Evolutionary conservation across 225 moss, liverwort and hornwort genomes (phyloP).

Genomic region (Lunularia cruciata): DNA sequence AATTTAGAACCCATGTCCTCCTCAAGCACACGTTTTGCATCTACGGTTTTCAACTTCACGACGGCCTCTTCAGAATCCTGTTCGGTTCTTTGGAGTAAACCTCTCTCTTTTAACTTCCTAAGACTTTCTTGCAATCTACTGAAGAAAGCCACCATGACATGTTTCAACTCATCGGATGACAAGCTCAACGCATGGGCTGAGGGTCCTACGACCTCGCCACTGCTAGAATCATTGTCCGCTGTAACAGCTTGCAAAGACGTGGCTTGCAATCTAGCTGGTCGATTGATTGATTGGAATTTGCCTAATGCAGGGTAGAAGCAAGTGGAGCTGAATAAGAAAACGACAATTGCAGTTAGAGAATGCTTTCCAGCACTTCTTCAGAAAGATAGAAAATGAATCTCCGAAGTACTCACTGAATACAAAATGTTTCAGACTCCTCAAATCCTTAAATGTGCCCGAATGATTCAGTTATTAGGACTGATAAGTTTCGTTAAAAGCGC

Average conservation of each 20-base stretch:
- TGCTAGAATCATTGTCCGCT: conserved; percentile 63
- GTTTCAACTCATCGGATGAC: conserved; percentile 56
- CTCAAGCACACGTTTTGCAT: conserved; percentile 57
- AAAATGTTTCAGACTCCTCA: neutral
- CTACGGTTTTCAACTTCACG: conserved; percentile 58
- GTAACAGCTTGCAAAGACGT: conserved; percentile 71
- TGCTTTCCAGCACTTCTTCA: neutral
- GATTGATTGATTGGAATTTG: conserved; percentile 3
- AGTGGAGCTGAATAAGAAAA: conserved; percentile 26
- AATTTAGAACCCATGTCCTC: conserved; percentile 45
- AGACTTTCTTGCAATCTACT: conserved; percentile 68
- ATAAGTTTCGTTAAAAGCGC: neutral
- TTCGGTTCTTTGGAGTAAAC: conserved; percentile 69
- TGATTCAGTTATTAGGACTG: no score
- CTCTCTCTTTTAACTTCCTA: conserved; percentile 68
- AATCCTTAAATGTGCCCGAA: neutral
- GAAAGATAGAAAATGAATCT: neutral
- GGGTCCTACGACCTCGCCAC: conserved; percentile 59
- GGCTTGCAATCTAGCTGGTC: conserved; percentile 47
- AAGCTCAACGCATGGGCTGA: conserved; percentile 57
- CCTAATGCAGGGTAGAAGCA: neutral
- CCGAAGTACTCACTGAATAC: no score
- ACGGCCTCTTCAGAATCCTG: conserved; percentile 62
- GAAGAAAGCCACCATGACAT: conserved; percentile 58
- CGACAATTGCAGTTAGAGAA: neutral